Evolutionary conservation across 2,329 filamentous ascomycete genomes (phyloP).

Genomic region (Clonostachys sp.): DNA sequence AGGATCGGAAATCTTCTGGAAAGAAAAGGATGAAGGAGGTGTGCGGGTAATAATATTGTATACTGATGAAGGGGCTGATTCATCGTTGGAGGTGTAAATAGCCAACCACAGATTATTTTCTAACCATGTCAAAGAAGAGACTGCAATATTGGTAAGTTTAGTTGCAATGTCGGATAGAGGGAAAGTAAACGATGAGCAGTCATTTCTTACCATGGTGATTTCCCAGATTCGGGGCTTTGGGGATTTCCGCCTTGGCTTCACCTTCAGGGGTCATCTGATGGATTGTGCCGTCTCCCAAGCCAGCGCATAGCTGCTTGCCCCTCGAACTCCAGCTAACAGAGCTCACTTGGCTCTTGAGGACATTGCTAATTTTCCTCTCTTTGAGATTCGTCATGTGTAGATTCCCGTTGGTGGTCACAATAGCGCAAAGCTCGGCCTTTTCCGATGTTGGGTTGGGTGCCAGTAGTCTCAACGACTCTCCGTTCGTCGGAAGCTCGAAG

Average conservation of each 20-base stretch:
- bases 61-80: slow-evolving; percentile 56
- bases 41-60: slow-evolving; percentile 77
- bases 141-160: slow-evolving; percentile 28
- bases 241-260: slow-evolving; percentile 70
- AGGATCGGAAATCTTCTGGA: slow-evolving; percentile 71
- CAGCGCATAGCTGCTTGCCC: slow-evolving; percentile 89
- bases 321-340: slow-evolving; percentile 88
- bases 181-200: not conserved
- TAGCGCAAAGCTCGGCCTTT: slow-evolving; percentile 69
- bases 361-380: slow-evolving; percentile 57
- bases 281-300: slow-evolving; percentile 73
- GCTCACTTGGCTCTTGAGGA: slow-evolving; percentile 69
- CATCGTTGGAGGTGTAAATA: slow-evolving; percentile 65
- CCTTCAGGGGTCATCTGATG: slow-evolving; percentile 83
- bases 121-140: slow-evolving; percentile 82
- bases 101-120: slow-evolving; percentile 82
- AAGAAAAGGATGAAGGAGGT: slow-evolving; percentile 56
- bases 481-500: slow-evolving; percentile 74
- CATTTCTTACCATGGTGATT: slow-evolving; percentile 61
- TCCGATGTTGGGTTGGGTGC: slow-evolving; percentile 76
- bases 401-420: slow-evolving; percentile 76
- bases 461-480: slow-evolving; percentile 67
- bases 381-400: slow-evolving; percentile 80
- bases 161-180: slow-evolving; percentile 6
- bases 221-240: slow-evolving; percentile 65